phyloP scores from a whole-genome alignment of 352 stramenopile species.

The Globisporangium megalacanthum region DNA sequence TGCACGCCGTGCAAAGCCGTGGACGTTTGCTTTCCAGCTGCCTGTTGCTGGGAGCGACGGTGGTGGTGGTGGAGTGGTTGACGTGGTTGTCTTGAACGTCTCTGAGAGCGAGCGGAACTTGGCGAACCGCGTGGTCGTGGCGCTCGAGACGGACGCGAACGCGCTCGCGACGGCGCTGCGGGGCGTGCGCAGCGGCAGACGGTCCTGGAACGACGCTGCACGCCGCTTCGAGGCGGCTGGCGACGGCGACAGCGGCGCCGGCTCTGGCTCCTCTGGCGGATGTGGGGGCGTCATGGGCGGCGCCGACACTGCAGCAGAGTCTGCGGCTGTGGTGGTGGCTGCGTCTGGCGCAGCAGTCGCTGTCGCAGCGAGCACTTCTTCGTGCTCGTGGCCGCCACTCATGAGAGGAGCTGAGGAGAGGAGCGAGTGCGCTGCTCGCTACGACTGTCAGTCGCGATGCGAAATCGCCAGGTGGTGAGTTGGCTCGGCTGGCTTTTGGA shows the following conservation, averaged over 20 bases:
- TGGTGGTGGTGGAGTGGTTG: neutral
- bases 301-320: neutral
- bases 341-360: too few species aligned
- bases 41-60: neutral
- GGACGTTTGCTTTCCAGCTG: conserved; percentile 27
- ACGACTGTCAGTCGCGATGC: too few species aligned
- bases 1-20: conserved; percentile 10
- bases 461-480: too few species aligned
- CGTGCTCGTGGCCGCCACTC: too few species aligned
- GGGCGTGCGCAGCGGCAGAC: conserved; percentile 22
- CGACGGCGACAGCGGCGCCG: conserved; percentile 5
- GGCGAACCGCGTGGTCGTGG: conserved; percentile 29
- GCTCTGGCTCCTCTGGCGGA: neutral
- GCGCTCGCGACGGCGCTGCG: conserved; percentile 29
- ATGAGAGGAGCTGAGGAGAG: too few species aligned
- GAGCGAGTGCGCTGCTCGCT: too few species aligned
- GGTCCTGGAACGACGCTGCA: conserved; percentile 45
- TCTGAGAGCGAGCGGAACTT: conserved; percentile 34
- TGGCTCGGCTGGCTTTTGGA: too few species aligned
- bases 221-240: conserved; percentile 33
- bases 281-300: neutral
- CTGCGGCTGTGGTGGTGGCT: neutral
- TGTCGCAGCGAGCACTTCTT: neutral
- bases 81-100: conserved; percentile 28
- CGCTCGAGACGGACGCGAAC: conserved; percentile 33